Conservation (phyloP, 768 basidiomycete genomes). For the Lentinus tigrinus region DNA sequence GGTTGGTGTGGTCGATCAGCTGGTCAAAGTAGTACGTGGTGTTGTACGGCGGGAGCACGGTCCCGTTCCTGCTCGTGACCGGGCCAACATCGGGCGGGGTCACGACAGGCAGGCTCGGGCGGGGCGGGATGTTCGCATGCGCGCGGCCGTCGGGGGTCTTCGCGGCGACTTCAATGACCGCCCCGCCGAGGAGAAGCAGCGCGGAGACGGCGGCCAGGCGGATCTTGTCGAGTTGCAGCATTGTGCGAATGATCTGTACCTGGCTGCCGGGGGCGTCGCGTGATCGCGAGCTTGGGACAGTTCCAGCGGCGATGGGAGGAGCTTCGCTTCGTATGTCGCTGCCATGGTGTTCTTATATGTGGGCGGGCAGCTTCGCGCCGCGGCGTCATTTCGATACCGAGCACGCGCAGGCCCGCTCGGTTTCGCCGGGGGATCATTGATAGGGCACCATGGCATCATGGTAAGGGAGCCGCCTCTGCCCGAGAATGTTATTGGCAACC, state of each 20-base stretch:
- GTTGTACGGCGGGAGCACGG: constrained; percentile 30
- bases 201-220: constrained; percentile 2
- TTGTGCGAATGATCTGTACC: background rate
- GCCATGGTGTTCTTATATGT: background rate
- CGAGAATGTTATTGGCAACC: background rate
- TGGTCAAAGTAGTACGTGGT: constrained; percentile 54
- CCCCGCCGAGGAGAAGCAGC: constrained; percentile 1
- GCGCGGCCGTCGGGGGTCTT: constrained; percentile 20
- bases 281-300: background rate
- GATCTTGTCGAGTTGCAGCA: background rate
- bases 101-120: constrained; percentile 21
- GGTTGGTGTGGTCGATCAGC: constrained; percentile 51
- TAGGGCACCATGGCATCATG: background rate
- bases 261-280: background rate
- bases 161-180: constrained; percentile 13
- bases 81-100: constrained; percentile 14
- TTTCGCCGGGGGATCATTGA: background rate
- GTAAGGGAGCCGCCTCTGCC: background rate
- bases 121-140: constrained; percentile 21
- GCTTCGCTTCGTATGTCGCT: no score
- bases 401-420: background rate
- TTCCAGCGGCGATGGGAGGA: no score
- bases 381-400: background rate
- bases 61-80: constrained; percentile 26
- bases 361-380: background rate